Base-by-base conservation (phyloP, 2,329 filamentous ascomycete species). In the Phialocephala sp. region DNA sequence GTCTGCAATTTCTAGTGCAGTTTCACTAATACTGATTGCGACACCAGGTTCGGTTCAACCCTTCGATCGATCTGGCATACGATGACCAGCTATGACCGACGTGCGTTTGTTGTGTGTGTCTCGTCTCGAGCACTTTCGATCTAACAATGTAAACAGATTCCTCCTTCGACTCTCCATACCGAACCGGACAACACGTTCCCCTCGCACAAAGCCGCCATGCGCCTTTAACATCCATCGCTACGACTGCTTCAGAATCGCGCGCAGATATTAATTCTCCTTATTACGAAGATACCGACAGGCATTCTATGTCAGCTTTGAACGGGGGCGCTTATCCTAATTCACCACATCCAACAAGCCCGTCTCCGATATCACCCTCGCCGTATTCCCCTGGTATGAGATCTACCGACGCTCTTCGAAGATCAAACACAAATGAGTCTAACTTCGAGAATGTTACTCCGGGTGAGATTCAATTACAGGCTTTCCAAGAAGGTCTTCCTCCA, bases 401-500 rank as follows among this genome's bases (percentile, higher is more conserved):
- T n/a, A 83, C 90, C 64, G 84, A 88, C 60, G 91, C 90, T 72
- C 85, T 86, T 69, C 80, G 86, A 72, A 84, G 87, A 73, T 84
- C 87, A 41, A 88, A 84, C 67, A 87, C 88, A 71, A 82, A 82
- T 66, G 86, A 89, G 65, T 32, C 27, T 32, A 86, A 87, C 57
- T 89, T 91, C 73, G 91, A 95, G 76, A 88, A 88, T 65, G 86
- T 89, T 71, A 88, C 80, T 81, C 87, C 81, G 5, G 91, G 92
- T 70, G 94, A 97, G 78, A 97, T 99, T 68, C 94, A 91, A 72
- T 95, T 99, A 92, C 95, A 97, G 80, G 91, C 91, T 68, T 99
- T 99, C 80, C 89, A 91, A 74, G 94, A 97, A 72, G 95, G 95
- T 63, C 85, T 93, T 27, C 94, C 95, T 2, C 95, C 95, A 2